Percentiles rank a stretch among this genome's conserved stretches.
Evolutionary conservation across 2,329 filamentous ascomycete species (phyloP).

Genomic region (Aureobasidium sp.): DNA sequence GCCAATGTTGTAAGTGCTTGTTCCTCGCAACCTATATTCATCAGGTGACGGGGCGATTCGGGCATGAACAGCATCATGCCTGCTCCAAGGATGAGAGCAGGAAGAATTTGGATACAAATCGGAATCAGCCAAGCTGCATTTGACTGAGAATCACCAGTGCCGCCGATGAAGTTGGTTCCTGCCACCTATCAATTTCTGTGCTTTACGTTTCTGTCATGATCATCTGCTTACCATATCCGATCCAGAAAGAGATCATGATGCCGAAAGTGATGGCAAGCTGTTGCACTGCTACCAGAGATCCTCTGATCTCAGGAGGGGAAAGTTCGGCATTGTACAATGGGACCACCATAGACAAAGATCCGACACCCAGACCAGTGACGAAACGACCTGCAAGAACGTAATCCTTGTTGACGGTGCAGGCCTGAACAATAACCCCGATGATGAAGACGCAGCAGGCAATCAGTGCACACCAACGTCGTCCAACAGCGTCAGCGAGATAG

Average conservation of each 20-base stretch:
- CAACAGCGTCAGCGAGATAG: constrained; percentile 33
- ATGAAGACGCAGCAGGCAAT: constrained; percentile 19
- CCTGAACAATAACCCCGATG: constrained; percentile 60
- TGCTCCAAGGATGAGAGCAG: constrained; percentile 55
- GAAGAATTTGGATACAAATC: constrained; percentile 60
- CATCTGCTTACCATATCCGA: constrained; percentile 28
- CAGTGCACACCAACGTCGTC: constrained; percentile 13
- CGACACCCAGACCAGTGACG: constrained; percentile 60
- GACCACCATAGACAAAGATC: constrained; percentile 59
- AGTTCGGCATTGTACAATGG: constrained; percentile 39
- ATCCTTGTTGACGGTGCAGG: constrained; percentile 49
- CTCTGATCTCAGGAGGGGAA: constrained; percentile 52
- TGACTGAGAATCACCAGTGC: constrained; percentile 49
- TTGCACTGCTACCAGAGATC: constrained; percentile 57
- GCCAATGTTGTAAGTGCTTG: constrained; percentile 59
- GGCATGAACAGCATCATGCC: constrained; percentile 72
- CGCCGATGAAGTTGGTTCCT: constrained; percentile 41
- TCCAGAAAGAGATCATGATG: constrained; percentile 21
- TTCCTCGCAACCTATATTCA: constrained; percentile 60
- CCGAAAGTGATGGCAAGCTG: constrained; percentile 52
- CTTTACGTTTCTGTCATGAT: too few relatives aligned
- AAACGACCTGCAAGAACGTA: constrained; percentile 63
- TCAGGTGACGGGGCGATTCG: constrained; percentile 67
- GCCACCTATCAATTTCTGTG: background rate
- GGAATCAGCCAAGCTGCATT: constrained; percentile 67